Percentiles rank a stretch among this genome's conserved stretches.
Evolutionary conservation across 2,329 filamentous ascomycete species (phyloP).

Genomic region (Aspergillus sp.): DNA sequence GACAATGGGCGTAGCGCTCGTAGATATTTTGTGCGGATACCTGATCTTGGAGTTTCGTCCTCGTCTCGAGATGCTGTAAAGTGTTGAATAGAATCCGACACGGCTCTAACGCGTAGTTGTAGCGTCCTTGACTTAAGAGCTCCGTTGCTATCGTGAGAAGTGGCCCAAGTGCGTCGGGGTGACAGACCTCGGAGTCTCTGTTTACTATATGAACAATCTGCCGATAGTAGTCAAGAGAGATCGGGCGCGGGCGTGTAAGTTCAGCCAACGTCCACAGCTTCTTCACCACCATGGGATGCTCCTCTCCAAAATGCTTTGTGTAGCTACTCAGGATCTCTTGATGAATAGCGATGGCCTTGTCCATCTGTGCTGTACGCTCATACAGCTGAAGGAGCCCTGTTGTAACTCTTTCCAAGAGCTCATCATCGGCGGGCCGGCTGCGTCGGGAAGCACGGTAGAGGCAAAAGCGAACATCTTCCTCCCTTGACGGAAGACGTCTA

Average conservation of each 20-base stretch:
- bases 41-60: slow-evolving; percentile 26
- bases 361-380: slow-evolving; percentile 21
- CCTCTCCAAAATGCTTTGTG: slow-evolving; percentile 23
- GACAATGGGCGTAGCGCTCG: slow-evolving; percentile 26
- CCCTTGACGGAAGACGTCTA: slow-evolving; percentile 26
- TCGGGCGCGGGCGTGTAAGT: slow-evolving; percentile 26
- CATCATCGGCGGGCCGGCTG: slow-evolving; percentile 21
- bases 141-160: slow-evolving; percentile 29
- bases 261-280: slow-evolving; percentile 28
- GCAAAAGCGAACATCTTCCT: slow-evolving; percentile 28
- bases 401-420: slow-evolving; percentile 19
- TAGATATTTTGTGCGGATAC: slow-evolving; percentile 25
- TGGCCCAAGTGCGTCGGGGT: slow-evolving; percentile 31
- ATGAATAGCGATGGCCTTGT: slow-evolving; percentile 27
- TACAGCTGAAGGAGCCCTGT: slow-evolving; percentile 22
- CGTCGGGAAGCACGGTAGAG: slow-evolving; percentile 26
- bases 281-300: slow-evolving; percentile 28
- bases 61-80: slow-evolving; percentile 23
- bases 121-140: slow-evolving; percentile 29
- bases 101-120: slow-evolving; percentile 27
- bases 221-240: slow-evolving; percentile 32
- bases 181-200: slow-evolving; percentile 25
- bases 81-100: slow-evolving; percentile 30
- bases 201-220: slow-evolving; percentile 30
- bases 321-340: slow-evolving; percentile 34